phyloP scores from a whole-genome alignment of 2,329 filamentous ascomycete genomes.

The Ceratocystis ficicola region DNA sequence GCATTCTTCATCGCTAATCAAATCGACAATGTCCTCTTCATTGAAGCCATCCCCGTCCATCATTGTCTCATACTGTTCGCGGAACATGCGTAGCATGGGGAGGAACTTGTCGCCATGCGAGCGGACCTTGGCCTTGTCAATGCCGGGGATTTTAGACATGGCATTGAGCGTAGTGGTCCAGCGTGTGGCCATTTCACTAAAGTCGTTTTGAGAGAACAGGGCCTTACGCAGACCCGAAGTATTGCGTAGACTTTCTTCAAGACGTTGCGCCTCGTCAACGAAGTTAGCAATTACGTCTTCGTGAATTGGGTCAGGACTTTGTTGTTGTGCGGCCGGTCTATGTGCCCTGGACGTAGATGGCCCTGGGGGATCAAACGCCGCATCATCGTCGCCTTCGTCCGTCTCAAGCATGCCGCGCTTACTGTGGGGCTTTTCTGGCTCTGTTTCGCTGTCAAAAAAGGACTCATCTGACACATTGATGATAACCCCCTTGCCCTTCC shows the following conservation, averaged over 20 bases:
- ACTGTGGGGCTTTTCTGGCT: background rate
- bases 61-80: constrained; percentile 39
- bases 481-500: constrained; percentile 23
- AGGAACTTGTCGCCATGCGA: constrained; percentile 51
- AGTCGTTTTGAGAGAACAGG: constrained; percentile 56
- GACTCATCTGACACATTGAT: constrained; percentile 21
- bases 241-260: constrained; percentile 51
- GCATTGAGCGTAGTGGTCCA: constrained; percentile 51
- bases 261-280: constrained; percentile 45
- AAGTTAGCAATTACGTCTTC: constrained; percentile 53
- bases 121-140: constrained; percentile 50
- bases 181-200: constrained; percentile 60
- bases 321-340: constrained; percentile 28
- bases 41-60: constrained; percentile 29
- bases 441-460: constrained; percentile 16
- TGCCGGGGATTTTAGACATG: constrained; percentile 52
- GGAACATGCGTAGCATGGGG: constrained; percentile 41
- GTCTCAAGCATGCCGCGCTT: constrained; percentile 20
- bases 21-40: constrained; percentile 40
- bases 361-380: constrained; percentile 37
- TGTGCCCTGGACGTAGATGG: constrained; percentile 8
- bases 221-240: constrained; percentile 43
- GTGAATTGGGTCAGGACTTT: constrained; percentile 45
- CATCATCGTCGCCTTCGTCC: constrained; percentile 32
- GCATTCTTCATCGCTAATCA: constrained; percentile 38